Evolutionary conservation across 805 yeast species (phyloP), one percentile per base, ranked within the genome.

Genomic region (Alloascoidea hylecoeti): DNA sequence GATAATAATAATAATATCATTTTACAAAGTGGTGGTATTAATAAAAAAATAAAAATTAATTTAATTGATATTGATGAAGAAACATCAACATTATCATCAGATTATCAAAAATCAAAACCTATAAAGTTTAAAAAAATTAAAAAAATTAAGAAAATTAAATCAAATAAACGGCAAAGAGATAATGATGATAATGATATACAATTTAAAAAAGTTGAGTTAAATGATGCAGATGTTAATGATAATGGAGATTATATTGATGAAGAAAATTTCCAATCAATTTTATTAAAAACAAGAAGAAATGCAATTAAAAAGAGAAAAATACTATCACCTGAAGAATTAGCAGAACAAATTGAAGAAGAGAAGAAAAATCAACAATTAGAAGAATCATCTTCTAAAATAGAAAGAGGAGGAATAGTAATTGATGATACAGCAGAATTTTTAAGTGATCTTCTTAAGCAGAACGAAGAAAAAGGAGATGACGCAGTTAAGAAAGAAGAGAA

Each of bases 61-160:
- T 52, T 56, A 34, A 47, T 47, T 15, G 43, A 44, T 33, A 42
- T 38, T 9, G 45, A 42, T 12, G 46, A 40, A 13, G 38, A 38
- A 3, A 42, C 40, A 3, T 41, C 39, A 9, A 48, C 42, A 4
- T 43, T 39, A 3, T 37, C 39, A 4, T 50, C 58, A 5, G 60
- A 49, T 35, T 59, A 58, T 35, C 60, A 42, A 39, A 50, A 44
- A 45, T 48, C 63, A 1, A 61, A 63, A 41, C 63, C 65, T 45
- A 60, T 60, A 16, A 55, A 55, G 32, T 61, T 46, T 53, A 57
- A 54, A 57, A 61, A 48, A 53, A 58, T 56, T 17, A 46, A 47
- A 35, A 63, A 55, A 40, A 39, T 52, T 38, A 47, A 39, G 32
- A 41, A 12, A 35, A 40, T 41, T 16, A 53, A 53, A 38, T 46